A percentile compares a stretch with the other conserved stretches of the same genome.
Evolutionary conservation across 2,329 filamentous ascomycete genomes (phyloP).

Genomic region (Byssochlamys sp.): DNA sequence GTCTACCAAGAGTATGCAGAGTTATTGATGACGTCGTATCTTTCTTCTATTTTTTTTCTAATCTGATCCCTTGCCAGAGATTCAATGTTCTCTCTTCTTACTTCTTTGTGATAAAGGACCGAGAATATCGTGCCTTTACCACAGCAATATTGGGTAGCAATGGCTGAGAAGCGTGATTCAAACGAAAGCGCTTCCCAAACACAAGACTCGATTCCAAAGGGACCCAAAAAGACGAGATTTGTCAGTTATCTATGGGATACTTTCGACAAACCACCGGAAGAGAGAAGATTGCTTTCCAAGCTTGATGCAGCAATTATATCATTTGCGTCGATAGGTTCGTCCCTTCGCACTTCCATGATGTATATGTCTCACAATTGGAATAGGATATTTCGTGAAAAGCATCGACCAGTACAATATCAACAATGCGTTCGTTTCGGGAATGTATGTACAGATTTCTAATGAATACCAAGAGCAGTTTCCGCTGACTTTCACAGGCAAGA

Average conservation of each 20-base stretch:
- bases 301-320: constrained; percentile 41
- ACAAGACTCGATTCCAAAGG: not conserved
- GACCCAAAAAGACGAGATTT: constrained; percentile 32
- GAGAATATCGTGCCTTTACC: not conserved
- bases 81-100: not conserved
- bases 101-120: not conserved
- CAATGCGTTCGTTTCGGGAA: constrained; percentile 40
- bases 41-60: not conserved
- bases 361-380: not conserved
- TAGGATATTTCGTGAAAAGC: constrained; percentile 45
- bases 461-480: not conserved
- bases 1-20: not conserved
- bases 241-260: constrained; percentile 45
- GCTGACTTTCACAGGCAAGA: constrained; percentile 35
- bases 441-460: constrained; percentile 19
- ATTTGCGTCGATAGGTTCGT: constrained; percentile 35
- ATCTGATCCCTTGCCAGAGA: not conserved
- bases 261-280: constrained; percentile 43
- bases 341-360: not conserved
- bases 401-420: constrained; percentile 39
- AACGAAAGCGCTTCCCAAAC: not conserved
- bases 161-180: not conserved
- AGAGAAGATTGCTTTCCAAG: constrained; percentile 42
- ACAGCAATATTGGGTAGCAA: not conserved
- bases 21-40: not conserved